These are phyloP conservation scores for Styphnolobium japonicum DNA, from an alignment of 306 rosid species.

Conservation along the genomic window DNA sequence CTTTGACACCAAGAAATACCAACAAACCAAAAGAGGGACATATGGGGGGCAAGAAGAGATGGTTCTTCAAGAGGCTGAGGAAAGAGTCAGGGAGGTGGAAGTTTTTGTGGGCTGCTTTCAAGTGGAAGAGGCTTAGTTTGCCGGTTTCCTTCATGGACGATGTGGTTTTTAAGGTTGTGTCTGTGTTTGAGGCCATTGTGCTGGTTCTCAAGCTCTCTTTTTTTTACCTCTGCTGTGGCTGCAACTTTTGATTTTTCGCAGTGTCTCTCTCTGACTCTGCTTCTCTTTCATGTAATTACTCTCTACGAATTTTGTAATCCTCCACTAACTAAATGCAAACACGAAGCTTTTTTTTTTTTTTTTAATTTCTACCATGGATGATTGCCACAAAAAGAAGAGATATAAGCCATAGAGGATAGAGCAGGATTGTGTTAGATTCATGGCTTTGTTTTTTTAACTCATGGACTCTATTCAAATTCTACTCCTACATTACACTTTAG, in stretches of 20 bases:
- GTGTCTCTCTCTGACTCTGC: no score
- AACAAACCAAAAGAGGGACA: background rate
- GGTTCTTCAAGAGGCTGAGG: slow-evolving; percentile 48
- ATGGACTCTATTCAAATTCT: no score
- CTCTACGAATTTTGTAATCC: background rate
- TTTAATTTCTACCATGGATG: background rate
- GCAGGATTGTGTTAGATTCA: no score
- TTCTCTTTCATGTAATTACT: background rate
- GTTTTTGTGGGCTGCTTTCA: slow-evolving; percentile 50
- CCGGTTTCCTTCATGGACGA: slow-evolving; percentile 48
- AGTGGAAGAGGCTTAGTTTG: slow-evolving; percentile 40
- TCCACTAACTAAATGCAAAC: background rate
- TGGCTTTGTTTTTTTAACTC: no score
- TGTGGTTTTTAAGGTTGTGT: slow-evolving; percentile 54
- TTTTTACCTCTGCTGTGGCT: slow-evolving; percentile 71
- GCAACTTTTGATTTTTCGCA: slow-evolving; percentile 39
- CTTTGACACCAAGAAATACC: background rate
- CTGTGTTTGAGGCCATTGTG: slow-evolving; percentile 56
- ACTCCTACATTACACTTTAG: no score
- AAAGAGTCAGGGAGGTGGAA: slow-evolving; percentile 48
- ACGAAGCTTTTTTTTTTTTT: background rate
- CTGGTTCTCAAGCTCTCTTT: slow-evolving; percentile 38
- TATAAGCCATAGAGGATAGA: no score
- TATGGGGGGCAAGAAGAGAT: slow-evolving; percentile 41
- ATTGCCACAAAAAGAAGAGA: background rate